These are phyloP conservation scores for Leccinum subrobustum DNA, from an alignment of 1,284 basidiomycete genomes.

Conservation along the genomic window DNA sequence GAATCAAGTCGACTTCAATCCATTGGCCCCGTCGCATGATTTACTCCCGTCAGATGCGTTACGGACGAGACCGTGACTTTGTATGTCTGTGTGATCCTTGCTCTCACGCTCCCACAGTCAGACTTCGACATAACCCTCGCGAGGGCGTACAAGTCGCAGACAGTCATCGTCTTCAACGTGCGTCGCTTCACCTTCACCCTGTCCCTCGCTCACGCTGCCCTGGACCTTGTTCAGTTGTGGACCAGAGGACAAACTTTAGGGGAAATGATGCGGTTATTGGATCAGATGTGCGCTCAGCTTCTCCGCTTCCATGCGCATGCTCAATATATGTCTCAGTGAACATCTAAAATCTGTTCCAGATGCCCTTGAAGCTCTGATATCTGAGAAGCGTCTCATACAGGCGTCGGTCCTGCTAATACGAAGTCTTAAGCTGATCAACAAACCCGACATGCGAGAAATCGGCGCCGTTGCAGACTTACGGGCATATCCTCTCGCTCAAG, in stretches of 20 bases:
- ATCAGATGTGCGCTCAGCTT: conserved; percentile 74
- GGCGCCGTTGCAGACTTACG: conserved; percentile 91
- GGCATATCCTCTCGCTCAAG: conserved; percentile 84
- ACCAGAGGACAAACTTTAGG: conserved; percentile 79
- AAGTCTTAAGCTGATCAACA: conserved; percentile 89
- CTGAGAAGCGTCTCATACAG: conserved; percentile 91
- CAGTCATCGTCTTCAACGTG: too few species aligned
- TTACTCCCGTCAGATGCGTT: too few species aligned
- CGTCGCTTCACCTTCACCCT: too few species aligned
- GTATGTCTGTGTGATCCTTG: too few species aligned
- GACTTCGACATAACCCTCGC: too few species aligned
- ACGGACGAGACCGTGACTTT: too few species aligned
- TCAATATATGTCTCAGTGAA: conserved; percentile 55
- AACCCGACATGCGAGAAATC: conserved; percentile 90
- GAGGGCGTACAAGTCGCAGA: too few species aligned
- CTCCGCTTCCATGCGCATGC: conserved; percentile 6
- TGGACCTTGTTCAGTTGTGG: conserved; percentile 84
- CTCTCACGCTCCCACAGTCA: too few species aligned
- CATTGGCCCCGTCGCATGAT: too few species aligned
- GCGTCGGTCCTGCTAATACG: conserved; percentile 88
- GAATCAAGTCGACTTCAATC: too few species aligned
- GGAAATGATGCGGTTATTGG: conserved; percentile 88
- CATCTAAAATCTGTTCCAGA: conserved; percentile 91
- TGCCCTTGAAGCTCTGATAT: conserved; percentile 89
- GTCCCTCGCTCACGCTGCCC: too few species aligned